These are phyloP conservation scores for Dianthus caryophyllus DNA, from an alignment of 148 eudicot species.

Conservation along the genomic window DNA sequence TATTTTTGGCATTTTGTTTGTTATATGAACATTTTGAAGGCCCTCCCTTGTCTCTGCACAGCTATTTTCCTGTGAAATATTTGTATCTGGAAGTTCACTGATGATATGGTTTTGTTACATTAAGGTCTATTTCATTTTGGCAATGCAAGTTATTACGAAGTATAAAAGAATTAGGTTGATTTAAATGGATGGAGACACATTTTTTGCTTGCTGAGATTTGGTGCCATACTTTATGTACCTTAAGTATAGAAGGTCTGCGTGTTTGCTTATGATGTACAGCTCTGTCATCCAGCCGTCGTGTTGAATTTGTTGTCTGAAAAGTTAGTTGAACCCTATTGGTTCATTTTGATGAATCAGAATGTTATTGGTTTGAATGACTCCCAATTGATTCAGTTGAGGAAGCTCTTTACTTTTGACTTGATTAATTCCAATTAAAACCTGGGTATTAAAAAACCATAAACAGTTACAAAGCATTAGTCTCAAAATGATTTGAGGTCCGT, in stretches of 20 bases:
- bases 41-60: background rate
- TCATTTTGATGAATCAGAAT: background rate
- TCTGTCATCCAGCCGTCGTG: background rate
- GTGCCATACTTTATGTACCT: background rate
- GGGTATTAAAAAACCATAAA: too few relatives aligned
- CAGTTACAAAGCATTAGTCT: too few relatives aligned
- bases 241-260: background rate
- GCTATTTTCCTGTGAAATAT: background rate
- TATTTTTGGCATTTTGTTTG: slow-evolving; percentile 5
- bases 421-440: background rate
- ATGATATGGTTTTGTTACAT: background rate
- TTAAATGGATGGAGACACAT: background rate
- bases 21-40: background rate
- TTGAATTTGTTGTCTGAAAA: background rate
- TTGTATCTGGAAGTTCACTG: too few relatives aligned
- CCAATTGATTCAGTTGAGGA: too few relatives aligned
- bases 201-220: slow-evolving; percentile 1
- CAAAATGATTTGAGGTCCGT: too few relatives aligned
- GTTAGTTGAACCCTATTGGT: background rate
- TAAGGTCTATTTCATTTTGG: background rate
- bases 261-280: background rate
- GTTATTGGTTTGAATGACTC: background rate
- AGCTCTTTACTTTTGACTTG: too few relatives aligned
- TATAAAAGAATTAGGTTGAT: too few relatives aligned
- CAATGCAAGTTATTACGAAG: too few relatives aligned